phyloP scores from a whole-genome alignment of 192 early-diverging fungal genomes.

The Mortierella alpina region DNA sequence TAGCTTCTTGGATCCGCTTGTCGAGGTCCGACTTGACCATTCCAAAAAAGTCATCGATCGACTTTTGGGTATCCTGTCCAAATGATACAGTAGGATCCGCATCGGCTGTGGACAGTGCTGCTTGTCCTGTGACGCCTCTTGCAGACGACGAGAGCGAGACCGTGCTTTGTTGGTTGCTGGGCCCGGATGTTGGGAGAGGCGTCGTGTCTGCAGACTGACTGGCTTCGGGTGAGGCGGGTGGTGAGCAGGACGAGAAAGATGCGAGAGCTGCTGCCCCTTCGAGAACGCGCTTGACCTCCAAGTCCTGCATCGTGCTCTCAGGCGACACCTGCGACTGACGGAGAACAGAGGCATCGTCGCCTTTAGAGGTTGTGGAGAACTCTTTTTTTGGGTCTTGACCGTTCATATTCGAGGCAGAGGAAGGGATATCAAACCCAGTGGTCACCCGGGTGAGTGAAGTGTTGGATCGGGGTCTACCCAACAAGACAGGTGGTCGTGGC shows the following conservation, averaged over 20 bases:
- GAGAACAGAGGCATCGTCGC: not conserved
- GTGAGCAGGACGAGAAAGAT: not conserved
- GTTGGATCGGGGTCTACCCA: constrained; percentile 44
- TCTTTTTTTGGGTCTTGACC: not conserved
- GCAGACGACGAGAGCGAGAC: constrained; percentile 3
- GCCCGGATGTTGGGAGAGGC: constrained; percentile 16
- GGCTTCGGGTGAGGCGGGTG: not conserved
- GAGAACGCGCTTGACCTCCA: constrained; percentile 51
- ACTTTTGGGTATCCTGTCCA: constrained; percentile 49
- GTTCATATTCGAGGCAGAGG: not conserved
- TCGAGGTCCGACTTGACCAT: constrained; percentile 52
- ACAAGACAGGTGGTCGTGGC: constrained; percentile 37
- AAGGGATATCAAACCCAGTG: constrained; percentile 29
- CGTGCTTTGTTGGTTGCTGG: not conserved
- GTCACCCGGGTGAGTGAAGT: constrained; percentile 25
- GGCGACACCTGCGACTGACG: constrained; percentile 28
- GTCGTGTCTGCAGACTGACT: constrained; percentile 29
- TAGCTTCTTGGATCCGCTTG: constrained; percentile 51
- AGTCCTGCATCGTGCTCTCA: constrained; percentile 47
- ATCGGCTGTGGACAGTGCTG: not conserved
- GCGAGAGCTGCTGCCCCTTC: constrained; percentile 39
- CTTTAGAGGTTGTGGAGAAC: not conserved
- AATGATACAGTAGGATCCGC: constrained; percentile 15
- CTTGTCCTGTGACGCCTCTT: not conserved
- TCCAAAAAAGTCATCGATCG: constrained; percentile 52